Evolutionary conservation across 2,329 filamentous ascomycete species (phyloP).

Genomic region (Pseudogymnoascus sp.): DNA sequence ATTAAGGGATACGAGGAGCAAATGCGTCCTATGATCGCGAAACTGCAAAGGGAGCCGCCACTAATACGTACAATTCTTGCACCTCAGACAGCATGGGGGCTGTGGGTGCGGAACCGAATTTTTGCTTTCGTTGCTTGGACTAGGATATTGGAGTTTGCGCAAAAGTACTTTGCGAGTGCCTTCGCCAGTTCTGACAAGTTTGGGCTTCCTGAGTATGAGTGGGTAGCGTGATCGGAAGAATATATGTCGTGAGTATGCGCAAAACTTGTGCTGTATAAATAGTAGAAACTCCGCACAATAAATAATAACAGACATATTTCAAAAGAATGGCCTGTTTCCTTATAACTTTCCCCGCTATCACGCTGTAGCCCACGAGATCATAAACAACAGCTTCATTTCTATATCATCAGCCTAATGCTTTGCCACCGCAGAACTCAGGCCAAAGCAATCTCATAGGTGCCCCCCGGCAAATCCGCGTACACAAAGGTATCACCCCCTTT

Average conservation of each 20-base stretch:
- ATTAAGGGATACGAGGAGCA: slow-evolving; percentile 33
- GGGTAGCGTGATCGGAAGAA: slow-evolving; percentile 20
- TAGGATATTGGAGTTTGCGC: slow-evolving; percentile 28
- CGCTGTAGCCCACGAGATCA: not conserved
- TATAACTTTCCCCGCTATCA: not conserved
- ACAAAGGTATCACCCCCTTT: not conserved
- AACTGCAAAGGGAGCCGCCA: slow-evolving; percentile 28
- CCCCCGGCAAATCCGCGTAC: not conserved
- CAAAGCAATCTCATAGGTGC: not conserved
- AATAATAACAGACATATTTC: not conserved
- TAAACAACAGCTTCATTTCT: not conserved
- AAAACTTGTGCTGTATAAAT: not conserved
- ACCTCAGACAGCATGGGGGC: slow-evolving; percentile 41
- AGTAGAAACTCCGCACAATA: not conserved
- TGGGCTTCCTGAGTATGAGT: slow-evolving; percentile 35
- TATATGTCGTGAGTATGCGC: not conserved
- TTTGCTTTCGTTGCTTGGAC: slow-evolving; percentile 38
- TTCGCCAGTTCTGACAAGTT: slow-evolving; percentile 31
- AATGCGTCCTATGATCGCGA: slow-evolving; percentile 30
- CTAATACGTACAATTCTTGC: slow-evolving; percentile 34
- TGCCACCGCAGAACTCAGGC: not conserved
- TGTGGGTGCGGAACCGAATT: slow-evolving; percentile 40
- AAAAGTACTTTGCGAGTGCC: slow-evolving; percentile 30
- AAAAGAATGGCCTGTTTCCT: not conserved
- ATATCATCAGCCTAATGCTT: not conserved